A percentile compares a stretch with the other conserved stretches of the same genome.
Evolutionary conservation across 1,284 basidiomycete species (phyloP).

Genomic region (Marasmius fiardii): DNA sequence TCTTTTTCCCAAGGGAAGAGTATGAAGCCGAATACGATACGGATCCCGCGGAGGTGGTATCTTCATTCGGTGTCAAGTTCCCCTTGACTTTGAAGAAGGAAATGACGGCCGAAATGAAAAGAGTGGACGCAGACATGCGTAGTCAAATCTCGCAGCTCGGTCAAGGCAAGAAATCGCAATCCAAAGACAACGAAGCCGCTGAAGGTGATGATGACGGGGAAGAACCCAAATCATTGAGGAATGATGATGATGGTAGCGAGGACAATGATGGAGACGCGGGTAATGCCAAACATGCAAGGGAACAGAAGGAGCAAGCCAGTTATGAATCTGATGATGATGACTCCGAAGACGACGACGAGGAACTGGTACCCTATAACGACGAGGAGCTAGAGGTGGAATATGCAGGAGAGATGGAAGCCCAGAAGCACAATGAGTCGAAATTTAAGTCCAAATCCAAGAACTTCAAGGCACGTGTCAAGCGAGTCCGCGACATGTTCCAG

Average conservation of each 20-base stretch:
- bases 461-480: conserved; percentile 22
- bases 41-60: conserved; percentile 70
- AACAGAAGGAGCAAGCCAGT: conserved; percentile 65
- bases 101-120: conserved; percentile 85
- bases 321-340: conserved; percentile 73
- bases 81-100: conserved; percentile 86
- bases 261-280: conserved; percentile 81
- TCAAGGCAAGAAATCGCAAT: conserved; percentile 60
- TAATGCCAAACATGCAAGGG: conserved; percentile 65
- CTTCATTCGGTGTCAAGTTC: conserved; percentile 75
- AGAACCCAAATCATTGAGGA: conserved; percentile 38
- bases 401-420: conserved; percentile 42
- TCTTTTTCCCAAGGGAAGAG: conserved; percentile 87
- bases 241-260: conserved; percentile 56
- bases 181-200: conserved; percentile 36
- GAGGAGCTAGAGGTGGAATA: conserved; percentile 72
- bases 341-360: conserved; percentile 41
- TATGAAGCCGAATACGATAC: conserved; percentile 88
- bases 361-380: conserved; percentile 40
- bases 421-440: conserved; percentile 25
- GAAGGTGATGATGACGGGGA: conserved; percentile 44
- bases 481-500: conserved; percentile 42
- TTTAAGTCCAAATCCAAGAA: conserved; percentile 26
- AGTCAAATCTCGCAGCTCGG: conserved; percentile 83
- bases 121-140: conserved; percentile 78